phyloP scores from a whole-genome alignment of 495 filamentous ascomycete species.

The Elasticomyces elasticus region DNA sequence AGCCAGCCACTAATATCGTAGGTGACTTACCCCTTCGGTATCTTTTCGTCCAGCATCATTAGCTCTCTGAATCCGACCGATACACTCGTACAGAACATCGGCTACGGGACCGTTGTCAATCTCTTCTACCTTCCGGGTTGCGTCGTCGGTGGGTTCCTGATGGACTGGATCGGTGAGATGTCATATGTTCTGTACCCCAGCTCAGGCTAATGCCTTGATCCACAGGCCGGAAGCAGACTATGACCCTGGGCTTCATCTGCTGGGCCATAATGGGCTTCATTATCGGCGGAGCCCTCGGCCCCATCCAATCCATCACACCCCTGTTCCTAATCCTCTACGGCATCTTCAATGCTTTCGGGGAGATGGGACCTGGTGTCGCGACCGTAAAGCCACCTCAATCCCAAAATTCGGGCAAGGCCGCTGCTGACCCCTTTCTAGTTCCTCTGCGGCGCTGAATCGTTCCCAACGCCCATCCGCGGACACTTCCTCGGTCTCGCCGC shows the following conservation, averaged over 20 bases:
- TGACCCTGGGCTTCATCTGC: constrained; percentile 10
- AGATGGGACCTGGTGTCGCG: constrained; percentile 41
- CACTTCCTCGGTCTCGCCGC: constrained; percentile 42
- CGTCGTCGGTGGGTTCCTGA: constrained; percentile 39
- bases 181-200: constrained; percentile 34
- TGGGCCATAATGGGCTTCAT: constrained; percentile 39
- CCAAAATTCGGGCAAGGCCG: no score
- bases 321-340: constrained; percentile 46
- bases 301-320: constrained; percentile 38
- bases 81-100: constrained; percentile 37
- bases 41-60: constrained; percentile 35
- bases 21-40: constrained; percentile 31
- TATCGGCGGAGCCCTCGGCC: constrained; percentile 36
- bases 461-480: constrained; percentile 42
- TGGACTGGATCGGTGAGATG: constrained; percentile 40
- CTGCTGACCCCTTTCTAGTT: constrained; percentile 26
- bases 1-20: not conserved
- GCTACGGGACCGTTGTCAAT: constrained; percentile 40
- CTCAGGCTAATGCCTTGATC: constrained; percentile 32
- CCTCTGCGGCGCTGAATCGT: constrained; percentile 38
- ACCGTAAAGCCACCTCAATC: no score
- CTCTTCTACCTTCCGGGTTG: constrained; percentile 42
- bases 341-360: constrained; percentile 39
- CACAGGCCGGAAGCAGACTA: constrained; percentile 2
- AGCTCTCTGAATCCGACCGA: constrained; percentile 27